Percentiles rank a stretch among this genome's conserved stretches.
Conservation (phyloP, 441 rosid genomes). For the Viola pubescens region DNA sequence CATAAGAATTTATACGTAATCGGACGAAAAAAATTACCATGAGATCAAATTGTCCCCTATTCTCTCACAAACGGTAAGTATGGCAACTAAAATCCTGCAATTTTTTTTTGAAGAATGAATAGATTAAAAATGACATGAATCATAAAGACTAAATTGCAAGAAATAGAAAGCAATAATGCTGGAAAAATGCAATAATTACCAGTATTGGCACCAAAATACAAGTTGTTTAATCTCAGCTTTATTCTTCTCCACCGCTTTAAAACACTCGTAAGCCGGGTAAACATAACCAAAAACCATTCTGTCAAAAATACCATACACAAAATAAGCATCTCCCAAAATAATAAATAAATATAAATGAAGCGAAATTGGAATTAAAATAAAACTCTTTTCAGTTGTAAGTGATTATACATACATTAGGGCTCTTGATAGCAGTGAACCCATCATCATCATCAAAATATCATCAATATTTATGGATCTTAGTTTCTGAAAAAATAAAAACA, state of each 20-base stretch:
- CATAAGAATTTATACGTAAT: background rate
- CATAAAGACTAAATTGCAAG: background rate
- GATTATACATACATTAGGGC: constrained; percentile 25
- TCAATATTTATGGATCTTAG: no score
- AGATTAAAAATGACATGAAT: no score
- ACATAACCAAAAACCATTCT: constrained; percentile 43
- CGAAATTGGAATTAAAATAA: background rate
- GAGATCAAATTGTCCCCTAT: constrained; percentile 33
- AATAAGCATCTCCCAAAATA: background rate
- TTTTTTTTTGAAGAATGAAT: no score
- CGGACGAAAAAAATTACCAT: constrained; percentile 21
- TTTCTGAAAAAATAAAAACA: no score
- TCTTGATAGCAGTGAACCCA: constrained; percentile 47
- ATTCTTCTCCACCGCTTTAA: constrained; percentile 31
- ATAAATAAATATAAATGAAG: background rate
- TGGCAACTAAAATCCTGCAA: constrained; percentile 39
- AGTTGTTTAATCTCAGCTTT: constrained; percentile 22
- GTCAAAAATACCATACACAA: background rate
- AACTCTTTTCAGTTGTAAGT: no score
- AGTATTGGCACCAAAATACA: constrained; percentile 46
- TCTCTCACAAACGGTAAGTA: constrained; percentile 34
- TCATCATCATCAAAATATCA: constrained; percentile 4
- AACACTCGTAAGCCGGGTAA: constrained; percentile 45
- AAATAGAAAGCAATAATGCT: background rate
- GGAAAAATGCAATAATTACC: constrained; percentile 19